Conservation (phyloP, 2,329 filamentous ascomycete genomes). For the Dactylellina parvicollis region DNA sequence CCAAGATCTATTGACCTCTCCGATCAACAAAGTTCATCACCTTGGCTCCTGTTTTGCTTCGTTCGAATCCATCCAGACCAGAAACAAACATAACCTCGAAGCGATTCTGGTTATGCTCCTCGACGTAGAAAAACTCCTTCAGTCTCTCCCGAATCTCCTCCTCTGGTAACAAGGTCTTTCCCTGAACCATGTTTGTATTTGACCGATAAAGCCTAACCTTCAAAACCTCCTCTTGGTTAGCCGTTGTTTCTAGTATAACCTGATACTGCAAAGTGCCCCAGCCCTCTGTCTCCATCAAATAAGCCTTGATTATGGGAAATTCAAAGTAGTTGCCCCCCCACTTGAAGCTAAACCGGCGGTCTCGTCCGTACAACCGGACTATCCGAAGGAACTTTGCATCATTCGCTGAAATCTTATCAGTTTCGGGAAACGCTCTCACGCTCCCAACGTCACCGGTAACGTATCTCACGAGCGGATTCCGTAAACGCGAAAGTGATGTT, state of each 20-base stretch:
- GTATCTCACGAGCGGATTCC: constrained; percentile 64
- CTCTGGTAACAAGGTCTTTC: not conserved
- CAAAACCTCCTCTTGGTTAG: not conserved
- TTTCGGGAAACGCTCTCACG: constrained; percentile 60
- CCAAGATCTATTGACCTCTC: not conserved
- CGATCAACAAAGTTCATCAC: constrained; percentile 48
- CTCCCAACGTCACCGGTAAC: constrained; percentile 63
- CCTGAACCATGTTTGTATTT: not conserved
- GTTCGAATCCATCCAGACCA: constrained; percentile 22
- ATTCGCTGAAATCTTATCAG: not conserved
- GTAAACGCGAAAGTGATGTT: constrained; percentile 62
- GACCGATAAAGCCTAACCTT: constrained; percentile 27
- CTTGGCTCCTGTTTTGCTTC: constrained; percentile 36
- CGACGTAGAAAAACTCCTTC: constrained; percentile 9
- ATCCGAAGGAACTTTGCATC: constrained; percentile 59
- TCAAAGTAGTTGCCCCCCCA: constrained; percentile 62
- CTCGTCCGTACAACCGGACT: constrained; percentile 62
- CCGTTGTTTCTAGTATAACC: constrained; percentile 59
- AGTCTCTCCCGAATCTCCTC: not conserved
- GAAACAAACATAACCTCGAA: constrained; percentile 32
- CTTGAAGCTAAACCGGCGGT: constrained; percentile 62
- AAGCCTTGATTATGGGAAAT: constrained; percentile 58
- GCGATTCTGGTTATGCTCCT: not conserved
- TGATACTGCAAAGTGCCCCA: constrained; percentile 63
- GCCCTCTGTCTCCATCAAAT: constrained; percentile 56